Conservation (phyloP, 2,329 filamentous ascomycete species). For the Herpotrichia juniperi region DNA sequence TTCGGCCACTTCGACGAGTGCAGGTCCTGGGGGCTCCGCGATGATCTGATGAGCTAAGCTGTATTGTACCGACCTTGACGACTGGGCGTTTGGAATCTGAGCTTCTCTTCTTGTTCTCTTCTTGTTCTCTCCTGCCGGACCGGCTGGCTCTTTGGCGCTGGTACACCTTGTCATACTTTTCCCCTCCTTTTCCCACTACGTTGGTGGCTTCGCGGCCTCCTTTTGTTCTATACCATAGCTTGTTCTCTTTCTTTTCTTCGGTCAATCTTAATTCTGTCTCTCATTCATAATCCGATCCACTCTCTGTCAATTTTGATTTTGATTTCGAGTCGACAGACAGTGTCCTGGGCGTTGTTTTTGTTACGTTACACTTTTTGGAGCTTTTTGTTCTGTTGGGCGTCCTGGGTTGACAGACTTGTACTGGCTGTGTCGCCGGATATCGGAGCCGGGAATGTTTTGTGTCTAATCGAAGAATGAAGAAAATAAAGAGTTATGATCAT, state of each 20-base stretch:
- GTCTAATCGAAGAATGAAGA: slow-evolving; percentile 11
- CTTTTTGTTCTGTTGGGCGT: neutral
- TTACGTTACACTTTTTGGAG: neutral
- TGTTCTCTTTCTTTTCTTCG: slow-evolving; percentile 1
- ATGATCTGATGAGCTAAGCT: slow-evolving; percentile 21
- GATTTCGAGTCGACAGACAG: neutral
- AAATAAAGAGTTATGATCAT: neutral
- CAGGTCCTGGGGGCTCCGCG: slow-evolving; percentile 21
- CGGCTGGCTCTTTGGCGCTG: slow-evolving; percentile 11
- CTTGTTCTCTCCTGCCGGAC: slow-evolving; percentile 2
- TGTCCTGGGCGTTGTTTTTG: neutral
- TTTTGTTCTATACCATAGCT: slow-evolving; percentile 19
- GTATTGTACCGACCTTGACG: neutral
- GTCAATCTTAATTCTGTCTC: slow-evolving; percentile 16
- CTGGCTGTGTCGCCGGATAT: slow-evolving; percentile 5
- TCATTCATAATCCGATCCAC: slow-evolving; percentile 10
- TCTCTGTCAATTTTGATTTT: no score
- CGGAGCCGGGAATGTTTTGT: slow-evolving; percentile 13
- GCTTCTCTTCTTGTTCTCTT: neutral
- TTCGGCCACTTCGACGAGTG: slow-evolving; percentile 5
- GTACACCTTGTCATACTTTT: slow-evolving; percentile 3
- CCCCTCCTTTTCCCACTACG: slow-evolving; percentile 2
- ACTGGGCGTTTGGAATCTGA: slow-evolving; percentile 12
- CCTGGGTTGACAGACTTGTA: neutral
- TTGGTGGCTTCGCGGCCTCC: neutral